Base-by-base conservation (phyloP, 768 basidiomycete genomes). In the Leccinum subgranulosum region DNA sequence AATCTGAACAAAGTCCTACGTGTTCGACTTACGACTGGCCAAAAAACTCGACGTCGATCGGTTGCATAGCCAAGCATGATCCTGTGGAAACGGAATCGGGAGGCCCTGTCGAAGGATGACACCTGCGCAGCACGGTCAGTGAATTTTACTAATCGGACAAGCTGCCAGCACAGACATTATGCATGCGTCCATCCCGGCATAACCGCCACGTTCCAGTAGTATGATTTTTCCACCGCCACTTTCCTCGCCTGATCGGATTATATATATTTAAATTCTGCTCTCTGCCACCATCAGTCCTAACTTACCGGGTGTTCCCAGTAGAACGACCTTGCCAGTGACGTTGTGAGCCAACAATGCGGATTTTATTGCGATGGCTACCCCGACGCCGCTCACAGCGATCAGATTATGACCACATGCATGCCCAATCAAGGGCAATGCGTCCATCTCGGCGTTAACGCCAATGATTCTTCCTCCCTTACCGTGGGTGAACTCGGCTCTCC, bases 351-450 rank as follows among this genome's bases (percentile, higher is more conserved):
- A 75, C 59, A 92, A 68, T 27, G 86, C 89, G 52, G 83, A 79
- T 68, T 86, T 87, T 53, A 92, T 78, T 33, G 87, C 87, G 54
- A 93, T 71, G 29, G 90, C 89, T 46, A 86, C 76, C 36, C 86
- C 91, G 33, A 89, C 83, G 41, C 90, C 90, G 60, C 84, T 83
- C 64, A 86, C 81, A 48, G 90, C 90, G 62, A 92, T 92, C 60
- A 93, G 77, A 70, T 92, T 92, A 71, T 93, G 90, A 1, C 90
- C 90, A 66, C 90, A 92, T 0, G 82, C 88, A 68, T 84, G 82
- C 4, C 81, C 82, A 52, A 83, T 76, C 36, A 76, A 69, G n/a
- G 80, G 81, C 21, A 83, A 71, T 6, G 82, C 81, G 43, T 81
- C 75, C 87, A 89, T 90, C 73, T 92, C 91, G 15, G 89, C 84